Conservation (phyloP, 2,329 filamentous ascomycete species). For the Setomelanomma holmii region DNA sequence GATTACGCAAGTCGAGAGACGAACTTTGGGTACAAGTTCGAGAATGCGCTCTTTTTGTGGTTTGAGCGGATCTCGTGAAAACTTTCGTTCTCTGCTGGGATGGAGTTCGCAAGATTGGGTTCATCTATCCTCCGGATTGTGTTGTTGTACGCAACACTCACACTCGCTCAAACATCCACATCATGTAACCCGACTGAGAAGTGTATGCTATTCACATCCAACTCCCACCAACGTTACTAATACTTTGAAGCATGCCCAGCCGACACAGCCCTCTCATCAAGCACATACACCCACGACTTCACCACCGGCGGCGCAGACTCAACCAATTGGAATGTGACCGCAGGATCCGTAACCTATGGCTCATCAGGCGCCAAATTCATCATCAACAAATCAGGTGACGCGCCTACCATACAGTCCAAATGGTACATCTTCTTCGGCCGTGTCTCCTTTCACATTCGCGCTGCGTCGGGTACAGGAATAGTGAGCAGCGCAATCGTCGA, state of each 20-base stretch:
- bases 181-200: slow-evolving; percentile 50
- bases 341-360: slow-evolving; percentile 49
- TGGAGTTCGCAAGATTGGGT: neutral
- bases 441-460: slow-evolving; percentile 77
- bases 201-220: slow-evolving; percentile 3
- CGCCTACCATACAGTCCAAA: slow-evolving; percentile 72
- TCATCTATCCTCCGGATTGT: neutral
- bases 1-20: neutral
- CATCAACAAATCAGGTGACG: slow-evolving; percentile 53
- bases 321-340: slow-evolving; percentile 34
- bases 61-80: neutral
- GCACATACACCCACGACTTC: slow-evolving; percentile 50
- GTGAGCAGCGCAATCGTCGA: slow-evolving; percentile 81
- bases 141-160: neutral
- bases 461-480: slow-evolving; percentile 74
- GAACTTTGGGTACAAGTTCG: neutral
- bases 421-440: slow-evolving; percentile 88
- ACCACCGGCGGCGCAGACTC: slow-evolving; percentile 29
- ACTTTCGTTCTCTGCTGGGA: neutral
- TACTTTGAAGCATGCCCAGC: slow-evolving; percentile 41
- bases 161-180: slow-evolving; percentile 50
- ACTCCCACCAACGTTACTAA: neutral
- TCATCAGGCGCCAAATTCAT: slow-evolving; percentile 55
- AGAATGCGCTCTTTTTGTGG: neutral
- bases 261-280: slow-evolving; percentile 46